A percentile compares a stretch with the other conserved stretches of the same genome.
Conservation (phyloP, 208 protist genomes). For the Acanthamoeba lenticulata region DNA sequence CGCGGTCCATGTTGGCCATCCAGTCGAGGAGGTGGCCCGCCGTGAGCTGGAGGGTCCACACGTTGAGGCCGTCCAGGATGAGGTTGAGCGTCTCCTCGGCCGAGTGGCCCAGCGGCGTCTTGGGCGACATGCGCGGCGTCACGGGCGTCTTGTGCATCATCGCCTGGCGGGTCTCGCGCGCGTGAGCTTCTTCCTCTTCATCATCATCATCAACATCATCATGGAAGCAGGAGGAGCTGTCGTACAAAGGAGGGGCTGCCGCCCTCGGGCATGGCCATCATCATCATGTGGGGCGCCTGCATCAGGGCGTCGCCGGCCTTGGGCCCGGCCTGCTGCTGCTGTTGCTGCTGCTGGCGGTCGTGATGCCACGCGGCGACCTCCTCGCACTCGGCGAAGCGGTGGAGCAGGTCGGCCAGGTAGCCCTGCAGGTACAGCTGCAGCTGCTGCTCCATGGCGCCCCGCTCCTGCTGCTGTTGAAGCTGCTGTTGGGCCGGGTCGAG, state of each 20-base stretch:
- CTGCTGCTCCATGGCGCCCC: neutral
- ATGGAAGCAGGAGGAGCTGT: neutral
- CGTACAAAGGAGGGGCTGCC: neutral
- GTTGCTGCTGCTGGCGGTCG: neutral
- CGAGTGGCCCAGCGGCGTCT: slow-evolving; percentile 13
- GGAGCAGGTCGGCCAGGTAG: neutral
- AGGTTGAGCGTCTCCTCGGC: slow-evolving; percentile 9
- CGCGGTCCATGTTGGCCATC: neutral
- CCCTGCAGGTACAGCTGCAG: slow-evolving; percentile 37
- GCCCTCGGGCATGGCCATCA: too few relatives aligned
- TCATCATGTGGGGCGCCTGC: neutral
- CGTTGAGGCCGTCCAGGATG: slow-evolving; percentile 41
- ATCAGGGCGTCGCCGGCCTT: neutral
- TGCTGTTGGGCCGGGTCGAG: too few relatives aligned
- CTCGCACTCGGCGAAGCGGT: neutral
- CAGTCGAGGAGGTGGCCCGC: neutral
- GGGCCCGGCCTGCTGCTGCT: neutral
- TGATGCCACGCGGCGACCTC: neutral
- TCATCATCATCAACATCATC: neutral
- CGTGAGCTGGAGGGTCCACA: slow-evolving; percentile 15
- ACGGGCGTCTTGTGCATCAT: neutral
- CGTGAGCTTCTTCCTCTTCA: neutral
- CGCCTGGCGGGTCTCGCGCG: too few relatives aligned
- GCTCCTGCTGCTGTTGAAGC: neutral
- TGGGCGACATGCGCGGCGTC: neutral